These are phyloP conservation scores for Cladosporium colombiae DNA, from an alignment of 2,329 filamentous ascomycete species.

Conservation along the genomic window DNA sequence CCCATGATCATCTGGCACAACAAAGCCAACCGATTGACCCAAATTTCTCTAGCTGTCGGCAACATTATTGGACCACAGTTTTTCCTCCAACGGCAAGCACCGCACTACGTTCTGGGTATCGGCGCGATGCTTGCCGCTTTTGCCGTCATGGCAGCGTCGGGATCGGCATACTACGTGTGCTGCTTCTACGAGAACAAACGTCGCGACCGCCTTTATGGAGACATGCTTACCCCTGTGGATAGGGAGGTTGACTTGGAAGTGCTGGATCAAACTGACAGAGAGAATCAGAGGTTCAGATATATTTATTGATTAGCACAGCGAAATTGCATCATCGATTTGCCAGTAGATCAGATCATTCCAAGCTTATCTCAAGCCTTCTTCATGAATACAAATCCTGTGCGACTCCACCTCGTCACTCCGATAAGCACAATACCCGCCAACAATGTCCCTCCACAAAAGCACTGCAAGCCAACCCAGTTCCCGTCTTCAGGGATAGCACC, in stretches of 20 bases:
- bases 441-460: constrained; percentile 29
- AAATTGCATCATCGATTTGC: neutral
- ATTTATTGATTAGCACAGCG: neutral
- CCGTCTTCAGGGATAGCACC: constrained; percentile 25
- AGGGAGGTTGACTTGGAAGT: neutral
- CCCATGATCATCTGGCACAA: neutral
- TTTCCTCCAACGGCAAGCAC: neutral
- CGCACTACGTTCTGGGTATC: neutral
- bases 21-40: no score
- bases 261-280: neutral
- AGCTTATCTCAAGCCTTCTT: constrained; percentile 22
- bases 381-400: constrained; percentile 22
- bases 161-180: neutral
- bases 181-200: neutral
- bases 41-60: neutral
- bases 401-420: constrained; percentile 23
- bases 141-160: neutral
- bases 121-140: neutral
- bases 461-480: constrained; percentile 27
- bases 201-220: neutral
- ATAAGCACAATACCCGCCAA: constrained; percentile 24
- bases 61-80: neutral
- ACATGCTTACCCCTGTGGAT: neutral
- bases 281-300: neutral
- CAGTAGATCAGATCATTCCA: no score